Conservation (phyloP, 1,139 yeast species). For the Tardiomyces blankii region DNA sequence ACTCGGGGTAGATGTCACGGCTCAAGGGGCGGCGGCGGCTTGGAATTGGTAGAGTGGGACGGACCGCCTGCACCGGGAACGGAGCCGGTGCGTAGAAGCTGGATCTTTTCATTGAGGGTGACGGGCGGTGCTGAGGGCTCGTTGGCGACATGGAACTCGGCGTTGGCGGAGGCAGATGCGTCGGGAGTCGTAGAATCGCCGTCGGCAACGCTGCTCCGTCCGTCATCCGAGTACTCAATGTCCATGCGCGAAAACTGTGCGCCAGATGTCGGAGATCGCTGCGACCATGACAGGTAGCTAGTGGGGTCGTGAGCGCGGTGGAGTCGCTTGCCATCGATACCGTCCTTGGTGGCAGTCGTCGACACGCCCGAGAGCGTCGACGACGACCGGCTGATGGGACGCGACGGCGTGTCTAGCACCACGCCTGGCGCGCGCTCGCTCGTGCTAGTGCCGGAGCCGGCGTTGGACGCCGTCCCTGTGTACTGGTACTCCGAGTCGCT, state of each 20-base stretch:
- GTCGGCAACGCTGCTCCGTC: neutral
- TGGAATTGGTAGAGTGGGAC: too few species aligned
- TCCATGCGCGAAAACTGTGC: neutral
- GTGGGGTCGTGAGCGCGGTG: conserved; percentile 36
- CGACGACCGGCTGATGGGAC: conserved; percentile 45
- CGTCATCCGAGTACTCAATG: neutral
- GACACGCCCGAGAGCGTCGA: conserved; percentile 57
- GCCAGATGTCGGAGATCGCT: neutral
- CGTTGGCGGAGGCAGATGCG: neutral
- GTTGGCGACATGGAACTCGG: conserved; percentile 9
- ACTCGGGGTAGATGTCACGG: too few species aligned
- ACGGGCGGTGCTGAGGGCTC: conserved; percentile 22
- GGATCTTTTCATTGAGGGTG: conserved; percentile 21
- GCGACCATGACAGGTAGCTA: conserved; percentile 16
- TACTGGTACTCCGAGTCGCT: conserved; percentile 24
- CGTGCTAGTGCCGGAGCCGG: conserved; percentile 2
- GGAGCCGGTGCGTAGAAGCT: conserved; percentile 20
- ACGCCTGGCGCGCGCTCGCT: conserved; percentile 2
- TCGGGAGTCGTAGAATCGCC: neutral
- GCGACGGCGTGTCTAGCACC: conserved; percentile 21
- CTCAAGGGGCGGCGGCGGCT: too few species aligned
- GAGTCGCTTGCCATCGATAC: conserved; percentile 51
- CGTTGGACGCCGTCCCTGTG: conserved; percentile 2
- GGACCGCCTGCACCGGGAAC: conserved; percentile 3
- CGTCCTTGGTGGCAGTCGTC: conserved; percentile 65